Evolutionary conservation across 2,329 filamentous ascomycete species (phyloP), one percentile per base, ranked within the genome.

Genomic region (Trichoderma brevicompactum): DNA sequence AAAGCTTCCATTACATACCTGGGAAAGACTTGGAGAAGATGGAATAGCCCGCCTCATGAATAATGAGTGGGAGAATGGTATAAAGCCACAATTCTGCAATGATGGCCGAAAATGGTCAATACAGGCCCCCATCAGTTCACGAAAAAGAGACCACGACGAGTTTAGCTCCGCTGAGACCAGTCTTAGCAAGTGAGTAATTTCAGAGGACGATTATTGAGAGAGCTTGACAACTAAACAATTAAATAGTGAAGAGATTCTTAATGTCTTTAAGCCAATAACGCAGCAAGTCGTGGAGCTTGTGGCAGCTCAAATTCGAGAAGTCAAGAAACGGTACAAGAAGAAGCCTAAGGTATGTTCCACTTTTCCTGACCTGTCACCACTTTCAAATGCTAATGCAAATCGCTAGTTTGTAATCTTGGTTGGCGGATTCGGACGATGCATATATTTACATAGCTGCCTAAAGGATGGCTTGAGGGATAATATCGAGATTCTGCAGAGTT

Each of bases 351-450:
- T 77, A 53, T 40, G 53, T 8, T 4, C 7, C 7, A 3, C 1
- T 7, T n/a, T 4, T 8, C 1, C 6, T 19, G 3, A 36, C 3
- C 4, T 17, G n/a, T 41, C 8, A 43, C 10, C 7, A 12, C 17
- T 1, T 2, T n/a, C 9, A 10, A 17, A 17, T 28, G 3, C 49
- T 56, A 19, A 58, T 19, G 2, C n/a, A 2, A 0, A 5, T 5
- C 17, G 3, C 5, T 28, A 80, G 79, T 76, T 74, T 28, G 60
- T 81, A 5, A 70, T 80, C 1, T 71, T 81, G 0, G 78, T 77
- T 0, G 79, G 79, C 0, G 79, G 79, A 0, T 77, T 81, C 5
- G 79, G 79, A 0, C 68, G 74, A 2, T 76, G 71, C 13, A 38
- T 54, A 0, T 78, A 76, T 5, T 64, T 81, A 0, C 68, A 66